Evolutionary conservation across 257 asterid genomes (phyloP), one percentile per base, ranked within the genome.

Genomic region (Ajuga chamaepitys): DNA sequence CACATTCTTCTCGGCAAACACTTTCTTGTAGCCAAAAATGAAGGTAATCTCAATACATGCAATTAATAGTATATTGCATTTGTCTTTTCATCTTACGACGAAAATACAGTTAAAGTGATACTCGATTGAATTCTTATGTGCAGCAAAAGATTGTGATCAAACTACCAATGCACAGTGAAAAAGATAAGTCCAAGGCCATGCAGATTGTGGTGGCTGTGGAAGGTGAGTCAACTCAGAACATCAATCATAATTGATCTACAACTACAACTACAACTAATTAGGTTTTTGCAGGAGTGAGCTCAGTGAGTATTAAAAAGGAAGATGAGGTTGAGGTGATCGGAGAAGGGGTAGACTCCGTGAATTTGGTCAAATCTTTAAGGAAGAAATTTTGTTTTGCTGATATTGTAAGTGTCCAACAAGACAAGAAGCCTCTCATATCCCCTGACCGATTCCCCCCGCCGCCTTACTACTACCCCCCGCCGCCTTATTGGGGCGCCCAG

Each of bases 311-410:
- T 30, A 70, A 59, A 26, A 48, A 24, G 22, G 77, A 56, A 2
- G 71, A 58, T 1, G 60, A 13, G 22, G 3, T 78, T 22, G 75
- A 53, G 73, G 80, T 82, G 11, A 73, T 61, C 9, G 84, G 87
- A 55, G 78, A 73, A 18, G 80, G 71, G 9, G 73, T 82, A 0
- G 82, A 82, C 35, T 63, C 66, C 0, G 75, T 66, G 28, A n/a
- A 42, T 59, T 75, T 81, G 74, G 75, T 63, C 41, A 75, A 65
- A 14, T 75, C 63, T 2, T 50, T 81, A 0, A 74, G 74, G 69
- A 74, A 73, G 58, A 74, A 69, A 48, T 75, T 81, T 4, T 18
- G 48, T 0, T 62, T 61, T 20, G 82, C 80, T 3, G 26, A 32
- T 5, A 78, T 81, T n/a, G 10, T 50, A 1, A 44, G 47, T 16